Percentiles rank a stretch among this genome's conserved stretches.
Evolutionary conservation across 192 early-diverging fungal species (phyloP).

Genomic region (Coemansia sp.): DNA sequence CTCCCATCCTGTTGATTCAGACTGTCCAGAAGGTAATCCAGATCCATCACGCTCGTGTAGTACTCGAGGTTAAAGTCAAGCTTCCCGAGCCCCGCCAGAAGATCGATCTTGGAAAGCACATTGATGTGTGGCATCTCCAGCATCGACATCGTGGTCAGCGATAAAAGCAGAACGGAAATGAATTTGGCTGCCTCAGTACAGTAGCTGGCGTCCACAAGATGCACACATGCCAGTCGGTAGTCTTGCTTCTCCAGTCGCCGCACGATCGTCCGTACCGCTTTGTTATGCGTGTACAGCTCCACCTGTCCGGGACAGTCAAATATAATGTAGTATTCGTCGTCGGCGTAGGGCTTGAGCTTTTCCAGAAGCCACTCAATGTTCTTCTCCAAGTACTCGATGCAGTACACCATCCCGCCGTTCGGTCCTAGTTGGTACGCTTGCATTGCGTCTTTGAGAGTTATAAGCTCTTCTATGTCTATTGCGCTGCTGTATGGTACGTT

Average conservation of each 20-base stretch:
- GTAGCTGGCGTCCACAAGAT: constrained; percentile 91
- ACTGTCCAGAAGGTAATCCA: constrained; percentile 76
- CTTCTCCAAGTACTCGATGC: constrained; percentile 89
- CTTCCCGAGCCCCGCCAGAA: constrained; percentile 77
- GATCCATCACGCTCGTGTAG: constrained; percentile 94
- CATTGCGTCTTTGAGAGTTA: constrained; percentile 93
- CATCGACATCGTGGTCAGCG: constrained; percentile 91
- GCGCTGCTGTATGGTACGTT: constrained; percentile 79
- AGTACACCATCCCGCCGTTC: constrained; percentile 97
- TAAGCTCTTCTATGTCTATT: constrained; percentile 84
- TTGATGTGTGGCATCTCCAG: constrained; percentile 96
- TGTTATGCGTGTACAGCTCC: constrained; percentile 96
- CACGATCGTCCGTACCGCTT: constrained; percentile 77
- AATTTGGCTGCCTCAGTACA: constrained; percentile 91
- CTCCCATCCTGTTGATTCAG: constrained; percentile 67
- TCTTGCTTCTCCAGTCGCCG: constrained; percentile 68
- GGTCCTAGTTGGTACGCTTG: constrained; percentile 87
- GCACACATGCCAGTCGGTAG: constrained; percentile 71
- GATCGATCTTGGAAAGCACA: constrained; percentile 94
- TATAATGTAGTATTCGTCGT: constrained; percentile 79
- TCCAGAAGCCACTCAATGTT: constrained; percentile 93
- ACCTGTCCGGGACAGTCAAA: constrained; percentile 98
- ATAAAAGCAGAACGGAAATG: constrained; percentile 87
- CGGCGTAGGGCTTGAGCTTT: constrained; percentile 57
- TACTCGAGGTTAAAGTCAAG: constrained; percentile 86